Base-by-base conservation (phyloP, 1,284 basidiomycete species). In the Cutaneotrichosporon cavernicola region DNA sequence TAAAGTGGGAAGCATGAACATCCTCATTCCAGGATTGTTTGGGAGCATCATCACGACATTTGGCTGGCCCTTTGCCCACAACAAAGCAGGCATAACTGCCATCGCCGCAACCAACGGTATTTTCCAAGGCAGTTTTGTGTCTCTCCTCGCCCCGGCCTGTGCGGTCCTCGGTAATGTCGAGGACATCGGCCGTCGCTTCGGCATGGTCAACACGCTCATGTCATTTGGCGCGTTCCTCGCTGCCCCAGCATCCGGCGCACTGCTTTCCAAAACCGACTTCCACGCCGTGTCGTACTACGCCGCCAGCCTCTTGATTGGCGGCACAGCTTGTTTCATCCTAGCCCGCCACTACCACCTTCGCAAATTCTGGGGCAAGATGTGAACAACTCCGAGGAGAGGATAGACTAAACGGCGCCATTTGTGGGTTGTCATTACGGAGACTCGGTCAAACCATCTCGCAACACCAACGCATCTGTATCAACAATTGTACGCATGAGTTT, bases 101-200 rank as follows among this genome's bases (percentile, higher is more conserved):
- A 63, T 73, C 30, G 65, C 70, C 0, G 53, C 53, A 6, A 60
- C 71, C 31, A 69, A 72, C 60, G 70, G 70, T 10, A 61, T 70
- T 11, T 69, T 69, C 49, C 64, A 68, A 47, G 72, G 72, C 34
- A 58, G 56, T 22, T 73, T 69, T 50, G 72, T 73, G 13, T 60
- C 65, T 14, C 70, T 73, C 32, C 66, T 70, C 34, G 64, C 67
- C 9, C 71, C 72, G 0, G 71, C 70, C 5, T 63, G 65, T 18
- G 69, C 70, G 8, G 58, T 67, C 13, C 68, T 73, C 5, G 72
- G 72, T 16, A 60, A 60, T 38, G 64, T 70, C 0, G 64, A 65
- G 53, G 72, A 73, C 43, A 57, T 70, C n/a, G 72, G 72, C 5
- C 60, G 71, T 2, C 56, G 71, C 5, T 68, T 71, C 51, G 71